Conservation (phyloP, 2,329 filamentous ascomycete species). For the Coniochaeta ligniaria region DNA sequence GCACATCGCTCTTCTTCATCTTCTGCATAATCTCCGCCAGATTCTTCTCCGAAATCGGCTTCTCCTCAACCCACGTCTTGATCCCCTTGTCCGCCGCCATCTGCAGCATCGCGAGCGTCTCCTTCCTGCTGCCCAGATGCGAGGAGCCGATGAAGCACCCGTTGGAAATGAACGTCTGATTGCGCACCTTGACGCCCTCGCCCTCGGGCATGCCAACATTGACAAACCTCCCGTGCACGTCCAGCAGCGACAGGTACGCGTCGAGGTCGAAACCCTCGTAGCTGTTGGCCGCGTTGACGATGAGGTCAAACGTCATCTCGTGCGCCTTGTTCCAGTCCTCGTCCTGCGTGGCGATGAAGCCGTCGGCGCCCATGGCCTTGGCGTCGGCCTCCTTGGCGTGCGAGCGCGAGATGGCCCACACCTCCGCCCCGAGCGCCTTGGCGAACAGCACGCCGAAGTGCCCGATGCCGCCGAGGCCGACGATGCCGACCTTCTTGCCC, state of each 20-base stretch:
- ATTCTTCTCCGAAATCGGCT: conserved; percentile 66
- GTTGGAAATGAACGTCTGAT: conserved; percentile 69
- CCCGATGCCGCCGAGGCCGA: conserved; percentile 66
- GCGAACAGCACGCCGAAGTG: conserved; percentile 66
- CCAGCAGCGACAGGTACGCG: conserved; percentile 71
- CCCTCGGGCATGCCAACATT: conserved; percentile 75
- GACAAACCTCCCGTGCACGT: conserved; percentile 75
- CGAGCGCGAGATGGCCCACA: conserved; percentile 54
- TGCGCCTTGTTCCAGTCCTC: conserved; percentile 50
- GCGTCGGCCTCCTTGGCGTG: conserved; percentile 55
- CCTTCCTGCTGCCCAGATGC: conserved; percentile 62
- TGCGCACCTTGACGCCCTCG: conserved; percentile 61
- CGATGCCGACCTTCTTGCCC: conserved; percentile 71
- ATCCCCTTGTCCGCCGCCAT: conserved; percentile 63
- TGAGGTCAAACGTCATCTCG: conserved; percentile 63
- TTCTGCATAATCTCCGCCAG: conserved; percentile 62
- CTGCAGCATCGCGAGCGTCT: conserved; percentile 66
- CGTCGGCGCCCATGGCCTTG: conserved; percentile 50
- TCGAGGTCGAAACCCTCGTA: conserved; percentile 60
- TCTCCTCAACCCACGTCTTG: conserved; percentile 63
- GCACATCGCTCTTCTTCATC: conserved; percentile 63
- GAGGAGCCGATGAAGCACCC: conserved; percentile 66
- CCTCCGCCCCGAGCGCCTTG: conserved; percentile 57
- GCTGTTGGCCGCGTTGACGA: conserved; percentile 67
- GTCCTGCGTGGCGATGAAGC: conserved; percentile 51